phyloP scores from a whole-genome alignment of 1,139 yeast species.

The Diutina scorzettiae region DNA sequence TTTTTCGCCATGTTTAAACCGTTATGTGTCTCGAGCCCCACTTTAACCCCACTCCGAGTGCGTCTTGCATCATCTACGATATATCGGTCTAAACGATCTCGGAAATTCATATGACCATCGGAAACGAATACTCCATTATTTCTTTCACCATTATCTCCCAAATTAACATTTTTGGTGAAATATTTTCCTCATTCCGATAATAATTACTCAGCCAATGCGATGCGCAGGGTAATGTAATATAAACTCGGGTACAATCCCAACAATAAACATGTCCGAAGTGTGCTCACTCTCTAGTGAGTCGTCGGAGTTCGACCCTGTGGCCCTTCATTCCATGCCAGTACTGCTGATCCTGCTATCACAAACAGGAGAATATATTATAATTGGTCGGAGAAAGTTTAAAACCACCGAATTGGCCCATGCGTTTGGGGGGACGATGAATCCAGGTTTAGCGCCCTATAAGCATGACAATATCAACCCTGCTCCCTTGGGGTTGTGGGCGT shows the following conservation, averaged over 20 bases:
- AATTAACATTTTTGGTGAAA: no score
- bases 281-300: not conserved
- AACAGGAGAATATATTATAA: constrained; percentile 13
- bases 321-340: not conserved
- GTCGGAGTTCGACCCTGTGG: not conserved
- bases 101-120: not conserved
- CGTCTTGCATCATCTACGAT: no score
- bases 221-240: no score
- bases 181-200: no score
- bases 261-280: not conserved
- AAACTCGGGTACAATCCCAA: no score
- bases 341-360: not conserved
- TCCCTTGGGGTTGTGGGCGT: constrained; percentile 48
- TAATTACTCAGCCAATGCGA: no score
- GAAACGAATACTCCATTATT: not conserved
- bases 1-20: not conserved
- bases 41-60: not conserved
- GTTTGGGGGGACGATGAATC: constrained; percentile 30
- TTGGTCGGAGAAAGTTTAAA: constrained; percentile 23
- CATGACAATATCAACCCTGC: constrained; percentile 43
- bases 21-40: not conserved
- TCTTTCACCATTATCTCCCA: not conserved
- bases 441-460: constrained; percentile 22
- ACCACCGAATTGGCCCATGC: constrained; percentile 29
- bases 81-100: not conserved